Evolutionary conservation across 2,329 filamentous ascomycete species (phyloP).

Genomic region (Mollisia scopiformis): DNA sequence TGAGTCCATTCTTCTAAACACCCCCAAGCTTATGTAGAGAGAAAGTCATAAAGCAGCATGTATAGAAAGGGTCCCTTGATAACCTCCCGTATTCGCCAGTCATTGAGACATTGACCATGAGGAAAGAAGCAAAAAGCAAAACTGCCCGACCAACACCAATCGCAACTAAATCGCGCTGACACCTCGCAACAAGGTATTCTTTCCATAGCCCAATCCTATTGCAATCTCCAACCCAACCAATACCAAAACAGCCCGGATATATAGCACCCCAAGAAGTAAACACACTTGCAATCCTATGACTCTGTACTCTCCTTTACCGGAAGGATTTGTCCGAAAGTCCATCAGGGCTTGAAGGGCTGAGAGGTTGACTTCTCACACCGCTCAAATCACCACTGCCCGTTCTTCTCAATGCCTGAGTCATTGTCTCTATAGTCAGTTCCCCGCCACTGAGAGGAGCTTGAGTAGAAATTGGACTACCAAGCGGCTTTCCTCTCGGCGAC

Average conservation of each 20-base stretch:
- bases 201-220: conserved; percentile 12
- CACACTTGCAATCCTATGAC: conserved; percentile 1
- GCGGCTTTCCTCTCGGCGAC: conserved; percentile 58
- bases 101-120: conserved; percentile 19
- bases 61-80: background rate
- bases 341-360: conserved; percentile 56
- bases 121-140: conserved; percentile 18
- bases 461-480: conserved; percentile 65
- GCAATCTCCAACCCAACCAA: conserved; percentile 10
- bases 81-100: conserved; percentile 11
- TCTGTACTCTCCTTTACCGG: conserved; percentile 20
- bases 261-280: conserved; percentile 28
- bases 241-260: conserved; percentile 27
- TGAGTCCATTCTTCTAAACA: background rate
- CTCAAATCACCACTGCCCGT: conserved; percentile 82
- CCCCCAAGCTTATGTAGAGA: background rate
- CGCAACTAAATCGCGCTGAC: conserved; percentile 15
- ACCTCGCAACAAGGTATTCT: conserved; percentile 15
- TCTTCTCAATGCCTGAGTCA: conserved; percentile 84
- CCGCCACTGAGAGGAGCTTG: conserved; percentile 58
- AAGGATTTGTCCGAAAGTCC: conserved; percentile 32
- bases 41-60: background rate
- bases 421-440: conserved; percentile 89
- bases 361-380: conserved; percentile 56
- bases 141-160: conserved; percentile 14